Evolutionary conservation across 768 basidiomycete species (phyloP), one percentile per base, ranked within the genome.

Genomic region (Tulasnella sp.): DNA sequence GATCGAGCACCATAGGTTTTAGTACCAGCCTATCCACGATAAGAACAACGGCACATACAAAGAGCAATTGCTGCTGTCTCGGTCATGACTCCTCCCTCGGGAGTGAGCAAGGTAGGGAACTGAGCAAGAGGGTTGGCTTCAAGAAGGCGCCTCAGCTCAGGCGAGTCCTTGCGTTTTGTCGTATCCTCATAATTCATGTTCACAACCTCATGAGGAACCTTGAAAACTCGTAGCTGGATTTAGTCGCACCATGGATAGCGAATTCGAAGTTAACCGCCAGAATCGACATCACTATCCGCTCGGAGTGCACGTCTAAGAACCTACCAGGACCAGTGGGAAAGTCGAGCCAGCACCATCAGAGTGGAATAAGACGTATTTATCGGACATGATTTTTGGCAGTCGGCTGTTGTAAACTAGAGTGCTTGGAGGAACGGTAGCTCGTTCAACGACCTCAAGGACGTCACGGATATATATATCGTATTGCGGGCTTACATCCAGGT

Each of bases 71-170:
- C 74, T 2, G 67, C 54, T n/a, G 67, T 75, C 42, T 75, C 74
- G 17, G 58, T 75, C 64, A 75, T n/a, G 58, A 68, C 34, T 17
- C 22, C 29, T 37, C 74, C 74, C 3, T 73, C 72, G 12, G 74
- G 74, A 22, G 74, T 75, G 17, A 75, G n/a, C 39, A 75, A 29
- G 37, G 74, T 75, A 14, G 74, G 74, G 58, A 75, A 75, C 45
- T 75, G 74, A 31, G 58, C 74, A 25, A 75, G 36, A 9, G 74
- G 74, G 38, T 75, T 75, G 8, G 54, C 74, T 36, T 34, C 64
- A 22, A 75, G 54, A 3, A 75, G 34, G 36, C 74, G 49, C 67
- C 37, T 68, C 58, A 75, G 29, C 37, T 67, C 67, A 67, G 74
- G 74, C 25, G 54, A 68, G 19, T 75, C 67, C 34, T 37, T 38